Conservation (phyloP, 2,329 filamentous ascomycete species). For the Colletotrichum phormii region DNA sequence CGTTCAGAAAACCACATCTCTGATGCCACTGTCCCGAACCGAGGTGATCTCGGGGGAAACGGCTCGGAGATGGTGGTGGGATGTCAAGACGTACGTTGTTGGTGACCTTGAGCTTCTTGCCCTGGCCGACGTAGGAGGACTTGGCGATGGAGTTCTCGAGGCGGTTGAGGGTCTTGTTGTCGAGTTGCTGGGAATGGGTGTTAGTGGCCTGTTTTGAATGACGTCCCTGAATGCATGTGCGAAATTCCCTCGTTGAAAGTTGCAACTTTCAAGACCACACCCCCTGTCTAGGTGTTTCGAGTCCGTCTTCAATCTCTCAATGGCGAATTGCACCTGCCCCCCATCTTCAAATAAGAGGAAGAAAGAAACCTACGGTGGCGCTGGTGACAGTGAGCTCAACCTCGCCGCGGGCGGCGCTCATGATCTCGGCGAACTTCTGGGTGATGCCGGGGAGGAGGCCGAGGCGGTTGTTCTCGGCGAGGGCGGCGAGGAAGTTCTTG, state of each 20-base stretch:
- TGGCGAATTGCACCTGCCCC: background rate
- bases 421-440: conserved; percentile 88
- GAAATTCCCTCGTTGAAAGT: too few species aligned
- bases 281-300: background rate
- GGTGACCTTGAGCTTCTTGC: conserved; percentile 98
- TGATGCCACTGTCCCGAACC: background rate
- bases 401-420: conserved; percentile 91
- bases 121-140: conserved; percentile 86
- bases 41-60: background rate
- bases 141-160: conserved; percentile 91
- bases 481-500: conserved; percentile 91
- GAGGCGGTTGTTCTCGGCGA: conserved; percentile 97
- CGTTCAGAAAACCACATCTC: too few species aligned
- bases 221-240: background rate
- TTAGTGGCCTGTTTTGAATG: conserved; percentile 39
- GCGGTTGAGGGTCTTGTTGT: conserved; percentile 85
- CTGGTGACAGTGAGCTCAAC: conserved; percentile 92
- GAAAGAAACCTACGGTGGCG: conserved; percentile 75
- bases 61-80: background rate
- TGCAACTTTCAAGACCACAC: background rate
- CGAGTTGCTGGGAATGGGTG: conserved; percentile 72
- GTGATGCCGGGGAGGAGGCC: conserved; percentile 83
- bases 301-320: background rate
- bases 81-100: conserved; percentile 73
- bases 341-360: too few species aligned